A percentile compares a stretch with the other conserved stretches of the same genome.
Conservation (phyloP, 164 flowering plant species). For the Piper betle region DNA sequence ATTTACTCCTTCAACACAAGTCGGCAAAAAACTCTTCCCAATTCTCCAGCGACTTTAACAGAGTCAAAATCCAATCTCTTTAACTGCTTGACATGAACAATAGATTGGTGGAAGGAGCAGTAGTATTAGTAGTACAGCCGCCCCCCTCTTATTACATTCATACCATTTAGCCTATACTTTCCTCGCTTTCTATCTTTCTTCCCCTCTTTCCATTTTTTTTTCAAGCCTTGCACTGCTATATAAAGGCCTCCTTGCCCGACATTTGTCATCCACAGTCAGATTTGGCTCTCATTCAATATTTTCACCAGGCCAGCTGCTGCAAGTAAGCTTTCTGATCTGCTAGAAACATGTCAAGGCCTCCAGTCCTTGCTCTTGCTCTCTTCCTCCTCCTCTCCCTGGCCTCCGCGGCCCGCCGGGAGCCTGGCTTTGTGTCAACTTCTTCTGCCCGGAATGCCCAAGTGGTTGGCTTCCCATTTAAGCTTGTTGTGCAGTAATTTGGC, state of each 20-base stretch:
- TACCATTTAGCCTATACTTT: too few species aligned
- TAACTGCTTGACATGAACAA: not conserved
- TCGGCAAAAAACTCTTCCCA: not conserved
- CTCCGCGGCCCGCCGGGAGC: constrained; percentile 17
- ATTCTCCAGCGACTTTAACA: not conserved
- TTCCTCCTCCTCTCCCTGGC: constrained; percentile 17
- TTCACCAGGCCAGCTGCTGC: too few species aligned
- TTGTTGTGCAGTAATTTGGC: not conserved
- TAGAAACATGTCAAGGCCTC: constrained; percentile 8
- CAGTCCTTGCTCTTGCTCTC: constrained; percentile 11
- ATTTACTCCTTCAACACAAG: not conserved
- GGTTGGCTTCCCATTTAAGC: not conserved
- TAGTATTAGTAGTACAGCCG: too few species aligned
- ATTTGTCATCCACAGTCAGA: too few species aligned
- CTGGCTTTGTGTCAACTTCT: constrained; percentile 8
- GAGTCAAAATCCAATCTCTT: not conserved
- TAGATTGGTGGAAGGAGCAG: too few species aligned
- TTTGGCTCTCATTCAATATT: too few species aligned
- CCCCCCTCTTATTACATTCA: not conserved
- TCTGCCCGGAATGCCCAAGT: constrained; percentile 6
- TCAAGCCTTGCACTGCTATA: too few species aligned
- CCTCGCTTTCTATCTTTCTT: too few species aligned
- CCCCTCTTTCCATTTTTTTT: too few species aligned
- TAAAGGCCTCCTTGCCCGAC: too few species aligned
- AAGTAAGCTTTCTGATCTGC: too few species aligned